phyloP scores from a whole-genome alignment of 345 rosid species.

The Pseudoturritis turrita region DNA sequence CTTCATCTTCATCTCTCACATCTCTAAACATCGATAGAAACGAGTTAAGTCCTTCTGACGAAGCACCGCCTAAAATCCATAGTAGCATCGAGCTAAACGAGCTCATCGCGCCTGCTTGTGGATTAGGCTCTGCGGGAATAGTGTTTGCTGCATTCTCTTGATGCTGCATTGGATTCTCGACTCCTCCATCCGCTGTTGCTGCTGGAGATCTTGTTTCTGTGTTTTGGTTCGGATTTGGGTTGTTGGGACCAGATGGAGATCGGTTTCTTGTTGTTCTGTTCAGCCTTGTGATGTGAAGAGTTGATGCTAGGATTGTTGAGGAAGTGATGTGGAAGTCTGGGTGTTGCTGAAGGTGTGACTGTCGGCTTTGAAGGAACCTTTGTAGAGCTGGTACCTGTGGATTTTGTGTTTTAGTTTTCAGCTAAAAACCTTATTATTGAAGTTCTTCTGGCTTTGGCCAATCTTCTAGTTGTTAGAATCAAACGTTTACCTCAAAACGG shows the following conservation, averaged over 20 bases:
- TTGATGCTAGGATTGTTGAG: constrained; percentile 92
- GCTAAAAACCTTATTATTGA: not conserved
- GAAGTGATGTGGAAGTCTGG: constrained; percentile 95
- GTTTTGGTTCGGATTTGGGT: constrained; percentile 37
- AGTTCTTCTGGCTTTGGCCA: not conserved
- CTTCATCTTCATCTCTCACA: constrained; percentile 80
- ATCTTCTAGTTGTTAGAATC: not conserved
- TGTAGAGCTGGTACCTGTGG: constrained; percentile 89
- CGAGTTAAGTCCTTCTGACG: constrained; percentile 80
- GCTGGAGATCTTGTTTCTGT: constrained; percentile 44
- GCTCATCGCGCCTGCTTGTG: constrained; percentile 67
- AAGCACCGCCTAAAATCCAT: constrained; percentile 96
- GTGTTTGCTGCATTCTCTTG: constrained; percentile 38
- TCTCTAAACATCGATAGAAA: constrained; percentile 89
- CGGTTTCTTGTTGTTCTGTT: constrained; percentile 60
- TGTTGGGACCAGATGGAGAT: constrained; percentile 43
- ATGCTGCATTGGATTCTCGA: constrained; percentile 38
- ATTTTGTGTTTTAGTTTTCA: not conserved
- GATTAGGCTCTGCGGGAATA: constrained; percentile 45
- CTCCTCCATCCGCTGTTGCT: constrained; percentile 29
- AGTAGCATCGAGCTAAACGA: constrained; percentile 78
- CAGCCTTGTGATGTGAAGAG: constrained; percentile 83
- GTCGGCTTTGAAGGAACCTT: constrained; percentile 74
- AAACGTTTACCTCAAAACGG: constrained; percentile 76
- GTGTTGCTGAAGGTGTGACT: constrained; percentile 79